Evolutionary conservation across 2,329 filamentous ascomycete species (phyloP), one percentile per base, ranked within the genome.

Genomic region (Cercospora sp.): DNA sequence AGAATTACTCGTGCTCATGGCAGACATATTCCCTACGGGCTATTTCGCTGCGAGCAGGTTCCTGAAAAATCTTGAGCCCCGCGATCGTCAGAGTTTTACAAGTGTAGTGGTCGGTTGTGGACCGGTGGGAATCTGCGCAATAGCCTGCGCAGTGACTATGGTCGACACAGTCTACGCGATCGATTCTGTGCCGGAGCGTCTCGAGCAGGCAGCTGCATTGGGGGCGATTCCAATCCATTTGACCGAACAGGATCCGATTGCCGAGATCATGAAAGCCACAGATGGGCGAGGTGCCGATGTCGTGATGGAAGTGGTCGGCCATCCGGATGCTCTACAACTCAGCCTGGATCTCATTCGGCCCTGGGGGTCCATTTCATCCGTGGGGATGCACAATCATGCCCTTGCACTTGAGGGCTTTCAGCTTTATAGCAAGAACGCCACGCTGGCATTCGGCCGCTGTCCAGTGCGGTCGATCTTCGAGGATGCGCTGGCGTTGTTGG

Each of bases 251-350:
- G 36, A 40, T 40, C 13, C 36, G 16, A n/a, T n/a, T 13, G 36
- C 36, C 13, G 5, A 40, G 36, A 40, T 40, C 36, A 40, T 16
- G 36, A 67, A 67, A 13, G 36, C 36, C 36, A 64, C 75, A 73
- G 23, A 75, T 74, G 74, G 74, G 75, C 3, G 74, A 76, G 36
- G 36, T 1, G 36, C 36, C 5, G 36, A 40, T 40, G 36, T 40
- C 36, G 36, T 40, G 36, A 40, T 40, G 36, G 36, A 40, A 40
- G 36, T 40, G 36, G 36, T 40, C 36, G 36, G 36, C 5, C 36
- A 40, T 40, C 36, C 36, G 36, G 36, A 40, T 40, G 36, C 36
- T 40, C 36, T 40, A 13, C 36, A 40, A n/a, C 36, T 40, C 36
- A 40, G 36, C 36, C 36, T 40, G 36, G 36, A 40, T 40, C 13